Evolutionary conservation across 192 early-diverging fungal species (phyloP), one percentile per base, ranked within the genome.

Genomic region (Coemansia sp.): DNA sequence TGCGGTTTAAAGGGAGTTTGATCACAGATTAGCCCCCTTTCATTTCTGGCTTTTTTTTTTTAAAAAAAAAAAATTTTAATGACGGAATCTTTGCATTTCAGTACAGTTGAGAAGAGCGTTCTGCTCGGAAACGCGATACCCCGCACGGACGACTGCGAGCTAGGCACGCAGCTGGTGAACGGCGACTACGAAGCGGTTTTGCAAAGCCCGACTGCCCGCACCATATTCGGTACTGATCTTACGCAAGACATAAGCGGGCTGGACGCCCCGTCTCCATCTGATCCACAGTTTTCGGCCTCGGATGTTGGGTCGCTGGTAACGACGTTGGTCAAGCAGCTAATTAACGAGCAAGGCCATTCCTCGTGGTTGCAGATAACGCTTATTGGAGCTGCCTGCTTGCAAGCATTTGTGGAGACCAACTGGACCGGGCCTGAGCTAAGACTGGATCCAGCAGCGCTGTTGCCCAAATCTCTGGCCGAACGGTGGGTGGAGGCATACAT

Each of bases 391-490:
- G 86, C 88, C 1, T 80, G 80, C 30, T 76, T 97, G n/a, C 84
- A 86, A 26, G 74, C 82, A 15, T 97, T 97, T 77, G 58, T 93
- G 15, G 93, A 97, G 75, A 75, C 80, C 30, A 85, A 82, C 51
- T 95, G 90, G 90, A 97, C 94, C 1, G 94, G 94, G 5, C 94
- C 94, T 6, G 60, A 75, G 6, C 40, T 94, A 10, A 65, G 68
- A 9, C 65, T 88, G 7, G 82, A 88, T 51, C 64, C 85, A 0
- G 65, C 69, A 12, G 60, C 80, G 9, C 40, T 92, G 10, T 58
- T 97, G 9, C 86, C 86, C 2, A 40, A 21, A 9, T 11, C 48
- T 16, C 40, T 71, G 31, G 55, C 62, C 2, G 43, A 54, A 21
- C 59, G 47, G 48, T 66, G 54, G 60, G 32, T 41, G 9, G 76